phyloP scores from a whole-genome alignment of 1,284 basidiomycete genomes.

The Agaricales sp. region DNA sequence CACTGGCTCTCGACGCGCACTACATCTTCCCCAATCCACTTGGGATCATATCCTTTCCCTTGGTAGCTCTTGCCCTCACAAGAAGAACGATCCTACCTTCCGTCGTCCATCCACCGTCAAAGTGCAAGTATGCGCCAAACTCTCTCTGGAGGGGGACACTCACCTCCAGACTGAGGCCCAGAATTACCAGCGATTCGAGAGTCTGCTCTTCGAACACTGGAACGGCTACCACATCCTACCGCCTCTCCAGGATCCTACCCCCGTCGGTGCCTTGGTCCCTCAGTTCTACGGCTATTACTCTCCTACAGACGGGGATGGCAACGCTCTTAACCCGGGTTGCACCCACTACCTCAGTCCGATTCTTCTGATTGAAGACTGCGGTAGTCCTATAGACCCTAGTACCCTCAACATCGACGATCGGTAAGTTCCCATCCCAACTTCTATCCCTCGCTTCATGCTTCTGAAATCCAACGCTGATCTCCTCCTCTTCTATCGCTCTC shows the following conservation, averaged over 20 bases:
- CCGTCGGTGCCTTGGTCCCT: constrained; percentile 35
- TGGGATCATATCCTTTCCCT: neutral
- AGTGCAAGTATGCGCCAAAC: constrained; percentile 22
- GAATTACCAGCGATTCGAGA: constrained; percentile 32
- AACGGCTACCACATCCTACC: constrained; percentile 32
- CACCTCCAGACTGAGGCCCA: constrained; percentile 27
- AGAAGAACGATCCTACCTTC: neutral
- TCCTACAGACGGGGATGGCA: constrained; percentile 8
- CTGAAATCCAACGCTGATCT: constrained; percentile 1
- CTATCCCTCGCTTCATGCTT: constrained; percentile 12
- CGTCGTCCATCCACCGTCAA: constrained; percentile 19
- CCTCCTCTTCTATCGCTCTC: neutral
- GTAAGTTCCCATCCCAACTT: neutral
- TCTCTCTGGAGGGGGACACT: constrained; percentile 17
- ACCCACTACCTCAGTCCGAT: constrained; percentile 16
- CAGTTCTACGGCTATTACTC: constrained; percentile 41
- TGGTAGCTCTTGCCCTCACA: neutral
- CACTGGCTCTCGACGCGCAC: neutral
- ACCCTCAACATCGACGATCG: constrained; percentile 10
- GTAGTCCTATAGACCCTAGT: constrained; percentile 14
- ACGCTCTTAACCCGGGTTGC: neutral
- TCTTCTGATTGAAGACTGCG: constrained; percentile 25
- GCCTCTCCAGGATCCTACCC: constrained; percentile 31
- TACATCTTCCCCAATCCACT: neutral
- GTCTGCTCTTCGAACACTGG: constrained; percentile 36